phyloP scores from a whole-genome alignment of 805 yeast species.

The Candida succiphila region DNA sequence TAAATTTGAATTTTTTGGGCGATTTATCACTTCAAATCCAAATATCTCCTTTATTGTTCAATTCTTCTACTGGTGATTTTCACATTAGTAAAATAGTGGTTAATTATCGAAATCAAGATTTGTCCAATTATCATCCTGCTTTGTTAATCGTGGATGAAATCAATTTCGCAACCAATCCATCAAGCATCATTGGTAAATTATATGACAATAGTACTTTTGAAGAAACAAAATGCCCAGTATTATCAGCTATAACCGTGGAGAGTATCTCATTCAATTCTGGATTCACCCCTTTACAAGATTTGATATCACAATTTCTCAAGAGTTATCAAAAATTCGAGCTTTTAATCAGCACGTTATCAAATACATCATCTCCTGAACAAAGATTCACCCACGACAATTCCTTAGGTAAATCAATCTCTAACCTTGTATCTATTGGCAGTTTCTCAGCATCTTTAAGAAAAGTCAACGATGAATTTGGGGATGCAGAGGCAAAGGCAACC shows the following conservation, averaged over 20 bases:
- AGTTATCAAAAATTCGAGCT: no score
- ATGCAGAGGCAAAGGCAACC: conserved; percentile 10
- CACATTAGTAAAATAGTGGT: conserved; percentile 24
- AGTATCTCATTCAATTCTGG: conserved; percentile 20
- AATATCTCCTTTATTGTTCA: conserved; percentile 35
- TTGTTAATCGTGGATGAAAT: no score
- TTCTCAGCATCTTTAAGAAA: no score
- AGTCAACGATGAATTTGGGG: conserved; percentile 24
- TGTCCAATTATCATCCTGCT: conserved; percentile 8
- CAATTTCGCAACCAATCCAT: conserved; percentile 16
- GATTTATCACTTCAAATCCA: conserved; percentile 14
- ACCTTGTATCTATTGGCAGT: no score
- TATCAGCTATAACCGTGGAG: conserved; percentile 11
- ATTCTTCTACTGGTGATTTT: conserved; percentile 23
- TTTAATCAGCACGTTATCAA: no score
- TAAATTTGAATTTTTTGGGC: conserved; percentile 15
- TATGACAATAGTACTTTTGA: conserved; percentile 15
- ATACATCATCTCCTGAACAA: no score
- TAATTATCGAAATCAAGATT: conserved; percentile 2
- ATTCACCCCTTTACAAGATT: conserved; percentile 17
- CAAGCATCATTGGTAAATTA: conserved; percentile 6
- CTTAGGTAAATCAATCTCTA: no score
- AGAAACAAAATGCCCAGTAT: conserved; percentile 4
- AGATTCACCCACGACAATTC: no score
- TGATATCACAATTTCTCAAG: no score